phyloP scores from a whole-genome alignment of 331 rosid species.

The Stylosanthes scabra region DNA sequence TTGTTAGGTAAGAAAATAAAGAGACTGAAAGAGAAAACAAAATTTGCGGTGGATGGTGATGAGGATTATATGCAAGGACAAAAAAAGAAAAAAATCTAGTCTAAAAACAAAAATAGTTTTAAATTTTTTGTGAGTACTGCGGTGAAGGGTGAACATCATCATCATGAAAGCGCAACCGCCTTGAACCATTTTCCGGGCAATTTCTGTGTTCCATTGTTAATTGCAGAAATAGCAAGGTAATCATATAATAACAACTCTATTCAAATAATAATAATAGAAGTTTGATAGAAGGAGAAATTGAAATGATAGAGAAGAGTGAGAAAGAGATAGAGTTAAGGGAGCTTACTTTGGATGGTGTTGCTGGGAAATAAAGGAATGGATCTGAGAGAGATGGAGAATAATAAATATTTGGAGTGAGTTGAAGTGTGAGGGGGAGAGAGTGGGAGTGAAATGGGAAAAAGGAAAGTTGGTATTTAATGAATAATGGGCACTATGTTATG shows the following conservation, averaged over 20 bases:
- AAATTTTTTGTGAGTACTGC: neutral
- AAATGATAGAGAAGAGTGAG: neutral
- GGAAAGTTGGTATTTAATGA: too few relatives aligned
- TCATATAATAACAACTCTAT: too few relatives aligned
- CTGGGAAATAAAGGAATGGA: slow-evolving; percentile 31
- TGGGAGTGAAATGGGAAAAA: neutral
- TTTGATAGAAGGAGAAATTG: neutral
- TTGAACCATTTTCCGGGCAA: too few relatives aligned
- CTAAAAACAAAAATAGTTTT: neutral
- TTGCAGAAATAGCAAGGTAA: too few relatives aligned
- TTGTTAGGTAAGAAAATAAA: neutral
- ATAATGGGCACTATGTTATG: slow-evolving; percentile 35
- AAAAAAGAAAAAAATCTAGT: neutral
- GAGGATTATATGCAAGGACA: neutral
- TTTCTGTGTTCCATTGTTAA: too few relatives aligned
- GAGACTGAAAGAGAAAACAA: slow-evolving; percentile 10
- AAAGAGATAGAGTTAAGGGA: neutral
- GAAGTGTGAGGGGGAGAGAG: slow-evolving; percentile 3
- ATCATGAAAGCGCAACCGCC: too few relatives aligned
- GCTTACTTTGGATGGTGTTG: slow-evolving; percentile 32
- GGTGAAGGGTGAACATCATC: too few relatives aligned
- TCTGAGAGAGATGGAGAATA: slow-evolving; percentile 31
- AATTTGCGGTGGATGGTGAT: neutral
- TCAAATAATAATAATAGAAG: neutral
- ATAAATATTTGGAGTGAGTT: neutral